Percentiles rank a stretch among this genome's conserved stretches.
Conservation (phyloP, 2,329 filamentous ascomycete genomes). For the Bipolaris oryzae region DNA sequence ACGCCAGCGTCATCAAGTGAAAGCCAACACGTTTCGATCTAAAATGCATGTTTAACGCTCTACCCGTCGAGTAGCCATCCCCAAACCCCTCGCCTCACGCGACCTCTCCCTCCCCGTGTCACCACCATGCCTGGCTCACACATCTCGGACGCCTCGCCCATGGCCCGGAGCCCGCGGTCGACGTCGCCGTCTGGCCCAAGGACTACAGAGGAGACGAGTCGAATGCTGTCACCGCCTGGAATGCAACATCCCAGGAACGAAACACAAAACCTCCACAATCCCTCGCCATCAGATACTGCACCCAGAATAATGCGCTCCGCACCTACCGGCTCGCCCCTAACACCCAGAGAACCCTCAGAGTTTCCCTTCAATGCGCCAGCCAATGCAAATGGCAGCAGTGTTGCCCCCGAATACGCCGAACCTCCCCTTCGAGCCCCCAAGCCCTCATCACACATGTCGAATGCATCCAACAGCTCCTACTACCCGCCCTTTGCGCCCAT, state of each 20-base stretch:
- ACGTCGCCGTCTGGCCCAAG: conserved; percentile 25
- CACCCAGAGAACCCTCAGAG: conserved; percentile 37
- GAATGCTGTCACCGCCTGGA: conserved; percentile 36
- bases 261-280: conserved; percentile 22
- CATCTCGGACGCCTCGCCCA: conserved; percentile 36
- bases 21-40: conserved; percentile 10
- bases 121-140: conserved; percentile 36
- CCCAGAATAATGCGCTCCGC: conserved; percentile 40
- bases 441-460: conserved; percentile 29
- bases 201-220: conserved; percentile 24
- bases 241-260: conserved; percentile 26
- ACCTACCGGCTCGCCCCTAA: conserved; percentile 38
- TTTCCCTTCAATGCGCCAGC: conserved; percentile 45
- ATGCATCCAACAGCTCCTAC: conserved; percentile 32
- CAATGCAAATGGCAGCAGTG: conserved; percentile 23
- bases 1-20: conserved; percentile 10
- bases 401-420: conserved; percentile 25
- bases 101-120: not conserved
- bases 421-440: conserved; percentile 24
- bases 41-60: conserved; percentile 24
- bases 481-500: conserved; percentile 41
- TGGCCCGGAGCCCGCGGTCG: conserved; percentile 31
- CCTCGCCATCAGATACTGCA: conserved; percentile 26
- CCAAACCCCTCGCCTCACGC: conserved; percentile 15
- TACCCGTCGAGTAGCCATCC: conserved; percentile 14